phyloP scores from a whole-genome alignment of 169 alveolate species.

The Besnoitia besnoiti region DNA sequence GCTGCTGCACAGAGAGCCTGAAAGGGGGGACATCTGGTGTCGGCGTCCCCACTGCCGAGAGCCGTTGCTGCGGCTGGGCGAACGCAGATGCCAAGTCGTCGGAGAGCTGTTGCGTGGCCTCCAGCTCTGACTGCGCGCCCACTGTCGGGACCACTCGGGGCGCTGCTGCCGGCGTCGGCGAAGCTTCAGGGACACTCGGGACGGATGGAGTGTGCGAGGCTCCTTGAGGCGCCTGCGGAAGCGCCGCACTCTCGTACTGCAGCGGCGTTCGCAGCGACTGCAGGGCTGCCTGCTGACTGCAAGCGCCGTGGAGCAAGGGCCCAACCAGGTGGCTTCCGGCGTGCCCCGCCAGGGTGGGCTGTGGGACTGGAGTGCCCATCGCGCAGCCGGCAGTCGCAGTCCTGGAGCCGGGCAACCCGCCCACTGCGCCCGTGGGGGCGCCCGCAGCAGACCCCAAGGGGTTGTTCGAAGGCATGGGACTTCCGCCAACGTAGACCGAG shows the following conservation, averaged over 20 bases:
- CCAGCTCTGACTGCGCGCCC: too few relatives aligned
- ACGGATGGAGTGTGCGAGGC: background rate
- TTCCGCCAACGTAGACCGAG: background rate
- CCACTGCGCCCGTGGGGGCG: background rate
- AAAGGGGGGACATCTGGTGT: too few relatives aligned
- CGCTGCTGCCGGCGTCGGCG: too few relatives aligned
- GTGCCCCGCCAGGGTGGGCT: background rate
- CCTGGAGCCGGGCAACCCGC: background rate
- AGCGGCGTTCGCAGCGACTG: background rate
- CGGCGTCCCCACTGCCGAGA: too few relatives aligned
- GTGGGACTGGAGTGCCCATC: too few relatives aligned
- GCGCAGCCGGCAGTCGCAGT: background rate
- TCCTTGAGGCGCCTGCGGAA: background rate
- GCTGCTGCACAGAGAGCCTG: too few relatives aligned
- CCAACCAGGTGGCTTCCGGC: background rate
- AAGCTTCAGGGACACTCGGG: too few relatives aligned
- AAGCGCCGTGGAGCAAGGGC: background rate
- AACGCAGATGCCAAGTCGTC: too few relatives aligned
- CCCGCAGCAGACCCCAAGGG: background rate
- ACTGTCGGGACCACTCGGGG: too few relatives aligned
- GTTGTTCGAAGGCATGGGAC: background rate
- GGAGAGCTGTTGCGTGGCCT: too few relatives aligned
- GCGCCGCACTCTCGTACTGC: background rate
- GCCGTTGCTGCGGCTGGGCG: too few relatives aligned
- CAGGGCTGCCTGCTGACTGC: background rate